Evolutionary conservation across 345 rosid species (phyloP), one percentile per base, ranked within the genome.

Genomic region (Triadica sebifera): DNA sequence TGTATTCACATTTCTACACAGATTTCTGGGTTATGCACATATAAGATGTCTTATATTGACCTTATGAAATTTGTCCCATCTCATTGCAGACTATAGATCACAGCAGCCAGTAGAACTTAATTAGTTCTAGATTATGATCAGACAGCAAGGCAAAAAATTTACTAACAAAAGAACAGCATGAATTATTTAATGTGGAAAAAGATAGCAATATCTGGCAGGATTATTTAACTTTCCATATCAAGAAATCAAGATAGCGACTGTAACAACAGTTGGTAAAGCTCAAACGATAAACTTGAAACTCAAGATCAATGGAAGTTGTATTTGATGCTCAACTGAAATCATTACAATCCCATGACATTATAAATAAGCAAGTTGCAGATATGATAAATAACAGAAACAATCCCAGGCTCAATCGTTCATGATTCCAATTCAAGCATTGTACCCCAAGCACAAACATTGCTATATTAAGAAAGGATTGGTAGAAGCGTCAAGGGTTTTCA

Each of bases 371-470:
- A 13, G 34, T 49, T 22, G 16, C 57, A 25, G 8, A 19, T 8
- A 25, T 25, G 39, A 41, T 6, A 4, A 16, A 50, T 24, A 25
- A 24, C 51, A 38, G 37, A 56, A 39, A 39, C 62, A 22, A 67
- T 64, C 19, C 20, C 16, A 60, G 52, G 60, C 55, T 68, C 52
- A 62, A 22, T 61, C 8, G 46, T 67, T 12, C 46, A 24, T 12
- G 50, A 37, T 19, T 56, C 17, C 53, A 46, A 19, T 38, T 15
- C 78, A 80, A 41, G 84, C 78, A 71, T 82, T 85, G 34, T 65
- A 81, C 80, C 38, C 86, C 84, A 53, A 82, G 79, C 73, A 85
- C 78, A 78, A 82, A 29, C 86, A 22, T 80, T 85, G 76, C 86
- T 82, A 77, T 78, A 85, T 5, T 75, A 80, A 70, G 86, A 86